Base-by-base conservation (phyloP, 192 early-diverging fungal species). In the Umbelopsis sp. region DNA sequence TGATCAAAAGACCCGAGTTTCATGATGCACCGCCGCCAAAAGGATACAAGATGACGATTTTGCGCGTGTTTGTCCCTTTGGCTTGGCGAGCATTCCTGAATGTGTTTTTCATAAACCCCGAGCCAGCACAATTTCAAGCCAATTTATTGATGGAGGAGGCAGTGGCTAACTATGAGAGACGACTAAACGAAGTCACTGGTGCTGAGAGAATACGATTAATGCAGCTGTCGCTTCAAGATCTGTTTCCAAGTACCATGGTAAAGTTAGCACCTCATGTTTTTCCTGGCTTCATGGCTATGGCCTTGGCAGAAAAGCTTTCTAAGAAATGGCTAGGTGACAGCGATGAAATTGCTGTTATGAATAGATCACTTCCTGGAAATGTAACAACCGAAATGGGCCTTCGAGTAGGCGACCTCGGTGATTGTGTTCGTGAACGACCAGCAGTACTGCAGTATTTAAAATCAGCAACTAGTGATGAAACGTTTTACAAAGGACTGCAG, bases 301-400 rank as follows among this genome's bases (percentile, higher is more conserved):
- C 32, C 4, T 34, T 62, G 12, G 7, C 20, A 2, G 29, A 62
- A 34, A 32, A 32, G 17, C 34, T 29, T 14, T 62, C 56, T 3
- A 16, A 62, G 12, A 12, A 62, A 32, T 62, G 56, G 56, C 4
- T 62, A 32, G 56, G 56, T 2, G 56, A 62, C 14, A 16, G 11
- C 14, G 29, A 11, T 2, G 66, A 67, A 45, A 17, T 67, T 25
- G 21, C 38, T 4, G 24, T 67, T 5, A 47, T 67, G 22, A 21
- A 45, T 21, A 44, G 41, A 24, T 10, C 43, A 3, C 66, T 67
- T 22, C 66, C 66, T 10, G 43, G 45, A 1, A 67, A 67, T 14
- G 43, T 47, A n/a, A 67, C 66, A 31, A 67, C 66, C 8, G 66
- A 67, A 34, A 67, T 67, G 66, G 56, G 56, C 3, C 56, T 62